phyloP scores from a whole-genome alignment of 2,329 filamentous ascomycete genomes.

The Fusarium cyanostomum region DNA sequence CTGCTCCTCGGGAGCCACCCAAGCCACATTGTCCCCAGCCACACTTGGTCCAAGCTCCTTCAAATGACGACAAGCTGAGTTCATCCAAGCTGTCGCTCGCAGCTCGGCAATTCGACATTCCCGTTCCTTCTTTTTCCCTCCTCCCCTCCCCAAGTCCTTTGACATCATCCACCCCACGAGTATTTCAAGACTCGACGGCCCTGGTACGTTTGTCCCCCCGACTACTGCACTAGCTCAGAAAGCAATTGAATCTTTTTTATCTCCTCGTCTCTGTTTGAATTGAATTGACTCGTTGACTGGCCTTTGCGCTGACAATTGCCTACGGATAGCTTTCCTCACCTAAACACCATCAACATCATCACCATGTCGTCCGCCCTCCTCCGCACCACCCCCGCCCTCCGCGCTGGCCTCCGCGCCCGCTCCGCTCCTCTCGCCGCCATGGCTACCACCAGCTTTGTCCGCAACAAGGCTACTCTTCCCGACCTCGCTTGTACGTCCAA shows the following conservation, averaged over 20 bases:
- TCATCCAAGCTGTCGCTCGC: conserved; percentile 30
- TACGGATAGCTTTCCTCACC: conserved; percentile 20
- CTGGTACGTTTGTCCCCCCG: conserved; percentile 6
- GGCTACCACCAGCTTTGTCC: conserved; percentile 78
- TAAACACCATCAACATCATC: conserved; percentile 19
- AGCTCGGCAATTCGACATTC: conserved; percentile 44
- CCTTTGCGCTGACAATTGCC: conserved; percentile 12
- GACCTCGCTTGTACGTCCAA: conserved; percentile 71
- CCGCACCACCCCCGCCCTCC: conserved; percentile 72
- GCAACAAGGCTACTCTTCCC: conserved; percentile 91
- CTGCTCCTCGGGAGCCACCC: conserved; percentile 1
- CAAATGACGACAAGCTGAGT: conserved; percentile 45
- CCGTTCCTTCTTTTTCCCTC: conserved; percentile 27
- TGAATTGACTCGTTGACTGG: not conserved
- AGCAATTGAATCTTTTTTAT: not conserved
- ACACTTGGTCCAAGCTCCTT: conserved; percentile 32
- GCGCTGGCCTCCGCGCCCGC: conserved; percentile 75
- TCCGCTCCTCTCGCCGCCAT: conserved; percentile 70
- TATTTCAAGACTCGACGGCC: not conserved
- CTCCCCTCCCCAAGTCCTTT: conserved; percentile 34
- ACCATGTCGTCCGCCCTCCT: conserved; percentile 81
- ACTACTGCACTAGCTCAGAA: not conserved
- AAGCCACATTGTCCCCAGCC: conserved; percentile 16
- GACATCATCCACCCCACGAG: conserved; percentile 42
- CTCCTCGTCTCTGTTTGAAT: not conserved